These are phyloP conservation scores for Monascus ruber DNA, from an alignment of 2,329 filamentous ascomycete species.

Conservation along the genomic window DNA sequence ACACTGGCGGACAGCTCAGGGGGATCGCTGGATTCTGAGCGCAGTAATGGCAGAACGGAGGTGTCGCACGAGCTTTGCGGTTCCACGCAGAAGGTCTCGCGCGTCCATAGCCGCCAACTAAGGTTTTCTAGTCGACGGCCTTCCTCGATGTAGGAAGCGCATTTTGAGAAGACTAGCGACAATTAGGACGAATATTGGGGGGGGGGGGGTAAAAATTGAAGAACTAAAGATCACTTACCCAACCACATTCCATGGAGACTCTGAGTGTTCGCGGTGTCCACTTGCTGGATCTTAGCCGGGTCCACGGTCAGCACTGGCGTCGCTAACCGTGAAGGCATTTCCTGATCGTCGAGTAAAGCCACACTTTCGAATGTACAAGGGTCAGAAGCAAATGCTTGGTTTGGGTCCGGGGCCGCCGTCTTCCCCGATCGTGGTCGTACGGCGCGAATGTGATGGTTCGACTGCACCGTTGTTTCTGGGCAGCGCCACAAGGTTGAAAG, in stretches of 20 bases:
- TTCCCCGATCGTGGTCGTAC: slow-evolving; percentile 33
- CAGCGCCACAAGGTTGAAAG: slow-evolving; percentile 3
- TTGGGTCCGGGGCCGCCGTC: slow-evolving; percentile 31
- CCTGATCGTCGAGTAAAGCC: slow-evolving; percentile 9
- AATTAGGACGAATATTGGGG: not conserved
- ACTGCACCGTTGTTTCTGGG: slow-evolving; percentile 9
- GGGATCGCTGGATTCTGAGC: slow-evolving; percentile 38
- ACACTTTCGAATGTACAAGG: slow-evolving; percentile 10
- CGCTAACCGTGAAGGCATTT: slow-evolving; percentile 74
- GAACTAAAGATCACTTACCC: slow-evolving; percentile 47
- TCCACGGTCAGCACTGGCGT: slow-evolving; percentile 85
- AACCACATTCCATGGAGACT: slow-evolving; percentile 97
- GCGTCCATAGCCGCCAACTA: slow-evolving; percentile 90
- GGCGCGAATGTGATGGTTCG: slow-evolving; percentile 20
- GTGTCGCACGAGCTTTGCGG: slow-evolving; percentile 42
- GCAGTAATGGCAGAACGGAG: slow-evolving; percentile 39
- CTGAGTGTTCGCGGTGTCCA: slow-evolving; percentile 85
- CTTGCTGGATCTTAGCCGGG: slow-evolving; percentile 81
- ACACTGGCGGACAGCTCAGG: slow-evolving; percentile 68
- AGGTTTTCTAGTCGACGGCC: slow-evolving; percentile 88
- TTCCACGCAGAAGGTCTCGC: slow-evolving; percentile 83
- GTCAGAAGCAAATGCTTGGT: slow-evolving; percentile 2
- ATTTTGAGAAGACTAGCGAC: slow-evolving; percentile 73
- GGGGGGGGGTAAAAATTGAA: not conserved
- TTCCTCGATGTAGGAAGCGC: slow-evolving; percentile 86